Evolutionary conservation across 257 asterid genomes (phyloP).

Genomic region (Nicotiana tabacum): DNA sequence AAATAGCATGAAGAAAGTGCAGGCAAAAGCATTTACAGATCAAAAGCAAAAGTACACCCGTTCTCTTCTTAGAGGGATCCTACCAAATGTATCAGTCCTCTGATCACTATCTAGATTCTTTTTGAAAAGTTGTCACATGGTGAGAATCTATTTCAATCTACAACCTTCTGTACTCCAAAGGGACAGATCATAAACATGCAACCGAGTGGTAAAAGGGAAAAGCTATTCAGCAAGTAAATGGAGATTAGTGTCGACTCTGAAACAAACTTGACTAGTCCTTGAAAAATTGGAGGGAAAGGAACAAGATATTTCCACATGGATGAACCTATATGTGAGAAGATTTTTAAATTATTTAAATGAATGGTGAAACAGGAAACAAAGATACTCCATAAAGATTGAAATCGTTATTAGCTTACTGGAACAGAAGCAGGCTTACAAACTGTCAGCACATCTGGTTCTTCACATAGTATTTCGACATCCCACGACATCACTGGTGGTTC

Average conservation of each 20-base stretch:
- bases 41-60: no score
- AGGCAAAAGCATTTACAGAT: no score
- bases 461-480: constrained; percentile 68
- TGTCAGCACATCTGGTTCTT: constrained; percentile 72
- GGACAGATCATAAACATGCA: background rate
- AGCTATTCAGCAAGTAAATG: background rate
- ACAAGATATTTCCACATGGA: background rate
- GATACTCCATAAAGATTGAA: background rate
- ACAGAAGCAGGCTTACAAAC: constrained; percentile 91
- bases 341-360: background rate
- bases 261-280: background rate
- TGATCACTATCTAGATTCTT: no score
- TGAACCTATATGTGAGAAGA: background rate
- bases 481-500: constrained; percentile 95
- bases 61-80: no score
- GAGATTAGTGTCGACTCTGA: background rate
- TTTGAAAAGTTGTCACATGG: background rate
- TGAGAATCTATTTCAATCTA: background rate
- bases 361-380: background rate
- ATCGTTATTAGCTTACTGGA: constrained; percentile 65
- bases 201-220: background rate
- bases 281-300: background rate
- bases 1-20: no score
- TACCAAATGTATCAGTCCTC: no score
- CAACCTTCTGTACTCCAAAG: constrained; percentile 5